phyloP scores from a whole-genome alignment of 192 early-diverging fungal species.

The Geranomyces variabilis region DNA sequence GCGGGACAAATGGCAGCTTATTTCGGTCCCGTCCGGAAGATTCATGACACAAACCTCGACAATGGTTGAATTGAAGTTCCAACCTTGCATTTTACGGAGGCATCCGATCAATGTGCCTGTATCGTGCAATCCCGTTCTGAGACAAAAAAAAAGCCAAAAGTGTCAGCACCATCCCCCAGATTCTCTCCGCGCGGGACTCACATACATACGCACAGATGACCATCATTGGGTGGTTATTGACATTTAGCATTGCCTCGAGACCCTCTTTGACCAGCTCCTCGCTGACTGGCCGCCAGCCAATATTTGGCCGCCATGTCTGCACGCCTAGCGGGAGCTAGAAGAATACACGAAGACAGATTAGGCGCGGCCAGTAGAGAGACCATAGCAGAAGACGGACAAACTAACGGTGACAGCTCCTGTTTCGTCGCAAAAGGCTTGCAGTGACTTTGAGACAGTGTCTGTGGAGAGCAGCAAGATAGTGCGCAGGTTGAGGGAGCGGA shows the following conservation, averaged over 20 bases:
- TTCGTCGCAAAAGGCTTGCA: conserved; percentile 38
- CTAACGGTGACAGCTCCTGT: conserved; percentile 58
- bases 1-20: no score
- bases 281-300: conserved; percentile 82
- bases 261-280: conserved; percentile 98
- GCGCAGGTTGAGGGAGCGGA: conserved; percentile 75
- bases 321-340: conserved; percentile 35
- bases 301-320: conserved; percentile 32
- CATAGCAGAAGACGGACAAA: not conserved
- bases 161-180: not conserved
- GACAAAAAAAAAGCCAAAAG: not conserved
- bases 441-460: conserved; percentile 48
- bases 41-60: conserved; percentile 68
- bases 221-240: conserved; percentile 82
- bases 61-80: conserved; percentile 97
- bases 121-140: conserved; percentile 87
- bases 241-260: conserved; percentile 81
- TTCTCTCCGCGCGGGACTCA: not conserved
- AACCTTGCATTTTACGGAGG: conserved; percentile 86
- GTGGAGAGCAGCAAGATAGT: conserved; percentile 82
- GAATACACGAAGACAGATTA: no score
- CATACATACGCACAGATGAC: conserved; percentile 86
- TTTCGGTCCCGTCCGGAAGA: no score
- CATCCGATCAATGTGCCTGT: conserved; percentile 94
- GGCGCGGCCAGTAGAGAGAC: not conserved